Evolutionary conservation across 179 eudicot species (phyloP).

Genomic region (Sideroxylon spinosum): DNA sequence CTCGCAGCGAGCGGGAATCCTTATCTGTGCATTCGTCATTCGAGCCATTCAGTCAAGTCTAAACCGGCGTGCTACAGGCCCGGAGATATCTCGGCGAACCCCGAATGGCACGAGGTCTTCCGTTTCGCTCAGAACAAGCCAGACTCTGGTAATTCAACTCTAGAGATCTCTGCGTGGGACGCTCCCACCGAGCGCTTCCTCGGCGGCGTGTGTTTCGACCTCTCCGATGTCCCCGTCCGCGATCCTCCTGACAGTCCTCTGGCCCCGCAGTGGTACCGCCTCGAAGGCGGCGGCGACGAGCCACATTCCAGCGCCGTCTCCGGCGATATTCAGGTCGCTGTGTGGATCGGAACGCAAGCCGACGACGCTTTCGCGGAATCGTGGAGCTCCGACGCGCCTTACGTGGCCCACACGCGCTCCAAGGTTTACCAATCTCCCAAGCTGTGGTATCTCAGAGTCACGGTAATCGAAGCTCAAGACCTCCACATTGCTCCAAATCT

Average conservation of each 20-base stretch:
- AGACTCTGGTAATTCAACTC: constrained; percentile 35
- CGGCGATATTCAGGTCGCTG: constrained; percentile 83
- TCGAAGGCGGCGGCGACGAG: constrained; percentile 67
- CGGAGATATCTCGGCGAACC: constrained; percentile 38
- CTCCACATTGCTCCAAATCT: constrained; percentile 68
- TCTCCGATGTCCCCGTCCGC: constrained; percentile 86
- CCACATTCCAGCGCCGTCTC: constrained; percentile 31
- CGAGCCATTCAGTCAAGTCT: constrained; percentile 39
- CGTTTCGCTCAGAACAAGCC: constrained; percentile 44
- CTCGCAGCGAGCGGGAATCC: constrained; percentile 48
- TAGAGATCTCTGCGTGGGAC: constrained; percentile 89
- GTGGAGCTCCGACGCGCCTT: constrained; percentile 70
- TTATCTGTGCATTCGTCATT: constrained; percentile 48
- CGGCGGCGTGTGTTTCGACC: constrained; percentile 91
- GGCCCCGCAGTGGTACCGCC: constrained; percentile 98
- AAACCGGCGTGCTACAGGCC: constrained; percentile 47
- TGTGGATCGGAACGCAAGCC: constrained; percentile 92
- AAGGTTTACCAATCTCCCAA: constrained; percentile 94
- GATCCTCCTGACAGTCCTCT: constrained; percentile 95
- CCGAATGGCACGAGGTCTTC: constrained; percentile 79
- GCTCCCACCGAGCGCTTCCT: constrained; percentile 53
- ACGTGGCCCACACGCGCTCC: constrained; percentile 60
- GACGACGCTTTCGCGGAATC: constrained; percentile 93
- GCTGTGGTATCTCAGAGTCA: constrained; percentile 72
- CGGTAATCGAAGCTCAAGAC: constrained; percentile 76